Conservation (phyloP, 2,329 filamentous ascomycete species). For the Nemania bipapillata region DNA sequence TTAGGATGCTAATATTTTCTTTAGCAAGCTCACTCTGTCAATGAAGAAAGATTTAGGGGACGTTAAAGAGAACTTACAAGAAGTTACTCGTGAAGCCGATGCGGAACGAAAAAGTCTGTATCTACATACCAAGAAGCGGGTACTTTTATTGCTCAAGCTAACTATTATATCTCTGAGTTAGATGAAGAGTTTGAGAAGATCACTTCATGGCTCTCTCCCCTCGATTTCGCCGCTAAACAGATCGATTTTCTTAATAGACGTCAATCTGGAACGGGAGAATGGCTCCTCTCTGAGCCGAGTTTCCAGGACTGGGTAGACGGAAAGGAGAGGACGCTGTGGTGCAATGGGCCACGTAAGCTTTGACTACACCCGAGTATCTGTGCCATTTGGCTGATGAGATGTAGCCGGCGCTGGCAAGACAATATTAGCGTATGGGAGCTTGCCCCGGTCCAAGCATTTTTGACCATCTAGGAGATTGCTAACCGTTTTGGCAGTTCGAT, state of each 20-base stretch:
- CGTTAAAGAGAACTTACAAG: neutral
- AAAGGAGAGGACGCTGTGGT: slow-evolving; percentile 55
- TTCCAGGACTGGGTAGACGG: slow-evolving; percentile 25
- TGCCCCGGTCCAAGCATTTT: neutral
- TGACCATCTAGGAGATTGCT: neutral
- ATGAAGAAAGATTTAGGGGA: neutral
- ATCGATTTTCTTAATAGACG: slow-evolving; percentile 52
- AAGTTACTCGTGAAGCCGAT: neutral
- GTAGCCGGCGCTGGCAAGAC: slow-evolving; percentile 60
- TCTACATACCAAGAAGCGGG: neutral
- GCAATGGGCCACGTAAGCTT: slow-evolving; percentile 54
- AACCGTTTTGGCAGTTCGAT: neutral
- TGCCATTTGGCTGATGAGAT: neutral
- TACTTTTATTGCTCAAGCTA: neutral
- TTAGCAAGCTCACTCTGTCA: neutral
- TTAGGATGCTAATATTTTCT: neutral
- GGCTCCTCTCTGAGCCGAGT: slow-evolving; percentile 29
- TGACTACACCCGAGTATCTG: neutral
- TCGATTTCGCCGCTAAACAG: slow-evolving; percentile 54
- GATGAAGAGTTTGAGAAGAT: neutral
- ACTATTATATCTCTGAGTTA: neutral
- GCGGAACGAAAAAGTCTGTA: neutral
- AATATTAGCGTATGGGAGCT: slow-evolving; percentile 47
- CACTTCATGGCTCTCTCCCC: neutral
- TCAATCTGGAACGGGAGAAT: slow-evolving; percentile 53